Percentiles rank a stretch among this genome's conserved stretches.
Evolutionary conservation across 23 red algal species (phyloP).

Genomic region (Rhodosorus marinus): DNA sequence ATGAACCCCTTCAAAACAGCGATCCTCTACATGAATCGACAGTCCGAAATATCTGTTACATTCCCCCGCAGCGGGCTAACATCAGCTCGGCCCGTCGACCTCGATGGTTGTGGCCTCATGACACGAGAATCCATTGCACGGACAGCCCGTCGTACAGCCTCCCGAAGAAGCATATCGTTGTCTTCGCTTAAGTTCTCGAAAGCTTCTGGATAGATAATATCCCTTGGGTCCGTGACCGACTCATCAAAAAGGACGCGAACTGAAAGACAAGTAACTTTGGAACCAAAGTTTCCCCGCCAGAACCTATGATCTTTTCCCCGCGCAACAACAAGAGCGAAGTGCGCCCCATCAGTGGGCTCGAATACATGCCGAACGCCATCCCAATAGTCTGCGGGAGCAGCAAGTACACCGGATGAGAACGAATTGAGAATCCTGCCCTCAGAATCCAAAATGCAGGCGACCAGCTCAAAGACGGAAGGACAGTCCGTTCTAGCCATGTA

Average conservation of each 20-base stretch:
- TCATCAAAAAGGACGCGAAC: conserved; percentile 13
- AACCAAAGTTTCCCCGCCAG: conserved; percentile 14
- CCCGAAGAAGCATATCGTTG: too few species aligned
- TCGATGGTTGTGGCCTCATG: too few species aligned
- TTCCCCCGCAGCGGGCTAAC: too few species aligned
- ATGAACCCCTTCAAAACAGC: too few species aligned
- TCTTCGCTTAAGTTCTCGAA: too few species aligned
- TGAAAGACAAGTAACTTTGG: conserved; percentile 11
- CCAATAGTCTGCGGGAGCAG: conserved; percentile 29
- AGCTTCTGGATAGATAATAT: too few species aligned
- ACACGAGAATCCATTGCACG: too few species aligned
- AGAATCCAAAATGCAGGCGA: conserved; percentile 9
- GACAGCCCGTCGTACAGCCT: too few species aligned
- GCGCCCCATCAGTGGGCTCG: background rate
- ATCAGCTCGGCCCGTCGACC: too few species aligned
- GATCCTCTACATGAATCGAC: too few species aligned
- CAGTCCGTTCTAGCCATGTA: conserved; percentile 19
- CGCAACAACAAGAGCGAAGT: conserved; percentile 4
- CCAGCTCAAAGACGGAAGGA: conserved; percentile 10
- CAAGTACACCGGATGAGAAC: background rate
- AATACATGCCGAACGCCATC: conserved; percentile 3
- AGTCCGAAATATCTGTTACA: too few species aligned
- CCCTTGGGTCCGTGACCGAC: too few species aligned
- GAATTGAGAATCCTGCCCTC: background rate
- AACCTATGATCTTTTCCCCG: conserved; percentile 2